Evolutionary conservation across 164 flowering plant genomes (phyloP).

Genomic region (Tinospora cordifolia): DNA sequence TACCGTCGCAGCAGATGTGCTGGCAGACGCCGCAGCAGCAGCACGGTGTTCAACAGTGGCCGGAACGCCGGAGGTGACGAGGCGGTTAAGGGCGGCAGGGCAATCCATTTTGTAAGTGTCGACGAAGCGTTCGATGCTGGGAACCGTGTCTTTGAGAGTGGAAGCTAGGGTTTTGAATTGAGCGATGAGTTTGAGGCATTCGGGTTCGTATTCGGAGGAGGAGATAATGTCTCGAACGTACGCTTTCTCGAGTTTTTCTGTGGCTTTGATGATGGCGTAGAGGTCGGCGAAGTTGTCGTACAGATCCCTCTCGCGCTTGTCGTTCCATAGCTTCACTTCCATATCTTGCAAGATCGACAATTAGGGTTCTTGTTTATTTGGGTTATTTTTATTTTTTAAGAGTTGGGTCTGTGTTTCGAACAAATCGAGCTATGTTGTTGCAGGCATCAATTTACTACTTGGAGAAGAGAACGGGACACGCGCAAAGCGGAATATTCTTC

Average conservation of each 20-base stretch:
- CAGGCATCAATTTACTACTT: slow-evolving; percentile 15
- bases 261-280: slow-evolving; percentile 77
- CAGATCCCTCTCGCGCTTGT: slow-evolving; percentile 95
- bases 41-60: slow-evolving; percentile 89
- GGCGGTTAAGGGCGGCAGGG: slow-evolving; percentile 77
- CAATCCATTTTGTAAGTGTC: slow-evolving; percentile 89
- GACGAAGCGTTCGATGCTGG: slow-evolving; percentile 69
- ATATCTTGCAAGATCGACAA: slow-evolving; percentile 20
- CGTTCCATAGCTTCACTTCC: slow-evolving; percentile 95
- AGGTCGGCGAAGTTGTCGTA: slow-evolving; percentile 89
- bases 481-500: slow-evolving; percentile 41
- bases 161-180: slow-evolving; percentile 79
- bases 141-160: slow-evolving; percentile 63
- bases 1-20: slow-evolving; percentile 65
- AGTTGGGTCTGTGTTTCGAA: background rate
- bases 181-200: slow-evolving; percentile 76
- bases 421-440: too few relatives aligned
- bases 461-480: slow-evolving; percentile 94
- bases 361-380: slow-evolving; percentile 7
- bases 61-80: slow-evolving; percentile 70
- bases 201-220: slow-evolving; percentile 61
- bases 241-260: slow-evolving; percentile 90
- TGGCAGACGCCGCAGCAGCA: slow-evolving; percentile 38
- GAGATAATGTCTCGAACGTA: slow-evolving; percentile 72
- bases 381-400: background rate